phyloP scores from a whole-genome alignment of 768 basidiomycete genomes.

The Phaffia australis region DNA sequence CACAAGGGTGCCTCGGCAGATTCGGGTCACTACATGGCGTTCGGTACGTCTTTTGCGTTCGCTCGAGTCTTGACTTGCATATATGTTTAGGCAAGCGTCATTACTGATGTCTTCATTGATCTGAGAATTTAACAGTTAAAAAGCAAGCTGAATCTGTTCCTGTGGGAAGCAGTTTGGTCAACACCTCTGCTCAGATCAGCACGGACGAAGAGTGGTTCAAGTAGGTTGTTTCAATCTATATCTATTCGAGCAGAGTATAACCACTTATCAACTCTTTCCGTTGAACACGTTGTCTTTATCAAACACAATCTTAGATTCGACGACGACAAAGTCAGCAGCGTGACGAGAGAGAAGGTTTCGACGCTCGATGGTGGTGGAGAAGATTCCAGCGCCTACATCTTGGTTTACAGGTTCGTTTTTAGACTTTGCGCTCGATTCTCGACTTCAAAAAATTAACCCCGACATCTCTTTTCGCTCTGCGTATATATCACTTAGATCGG shows the following conservation, averaged over 20 bases:
- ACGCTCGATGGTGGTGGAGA: constrained; percentile 83
- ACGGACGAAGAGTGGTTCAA: constrained; percentile 65
- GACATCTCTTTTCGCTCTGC: background rate
- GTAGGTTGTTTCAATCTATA: constrained; percentile 53
- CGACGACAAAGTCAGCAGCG: constrained; percentile 46
- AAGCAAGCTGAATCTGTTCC: constrained; percentile 41
- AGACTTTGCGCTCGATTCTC: background rate
- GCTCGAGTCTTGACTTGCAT: constrained; percentile 28
- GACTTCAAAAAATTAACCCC: background rate
- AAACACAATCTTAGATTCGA: constrained; percentile 4
- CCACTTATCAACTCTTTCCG: too few species aligned
- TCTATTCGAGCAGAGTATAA: background rate
- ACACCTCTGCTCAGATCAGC: constrained; percentile 34
- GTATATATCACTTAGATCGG: background rate
- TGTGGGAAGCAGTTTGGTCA: background rate
- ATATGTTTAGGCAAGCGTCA: constrained; percentile 6
- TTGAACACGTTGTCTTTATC: too few species aligned
- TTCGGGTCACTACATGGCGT: constrained; percentile 81
- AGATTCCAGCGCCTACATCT: constrained; percentile 78
- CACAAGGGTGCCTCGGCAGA: constrained; percentile 96
- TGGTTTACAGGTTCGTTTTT: constrained; percentile 54
- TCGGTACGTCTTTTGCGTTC: constrained; percentile 67
- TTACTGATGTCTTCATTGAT: constrained; percentile 9
- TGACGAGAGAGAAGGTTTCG: constrained; percentile 70
- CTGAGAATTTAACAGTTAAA: constrained; percentile 7